phyloP scores from a whole-genome alignment of 805 yeast species.

The Starmerella stigmatis region DNA sequence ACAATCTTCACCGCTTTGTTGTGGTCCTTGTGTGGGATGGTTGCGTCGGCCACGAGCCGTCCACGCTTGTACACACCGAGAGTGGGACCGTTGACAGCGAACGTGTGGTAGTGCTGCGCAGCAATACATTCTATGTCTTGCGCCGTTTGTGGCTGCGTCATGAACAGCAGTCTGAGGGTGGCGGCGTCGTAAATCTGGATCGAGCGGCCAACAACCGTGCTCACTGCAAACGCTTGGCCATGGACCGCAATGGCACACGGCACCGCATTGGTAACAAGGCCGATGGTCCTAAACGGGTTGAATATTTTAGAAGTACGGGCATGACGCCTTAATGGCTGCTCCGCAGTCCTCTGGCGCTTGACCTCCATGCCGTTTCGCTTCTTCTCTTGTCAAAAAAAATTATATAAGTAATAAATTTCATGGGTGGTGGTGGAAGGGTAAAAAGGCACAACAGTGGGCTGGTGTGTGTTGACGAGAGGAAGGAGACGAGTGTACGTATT shows the following conservation, averaged over 20 bases:
- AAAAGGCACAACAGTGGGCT: neutral
- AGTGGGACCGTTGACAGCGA: conserved; percentile 58
- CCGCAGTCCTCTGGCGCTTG: conserved; percentile 11
- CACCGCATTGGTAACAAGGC: conserved; percentile 73
- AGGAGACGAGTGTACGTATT: too few relatives aligned
- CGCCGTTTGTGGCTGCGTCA: conserved; percentile 68
- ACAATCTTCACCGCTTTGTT: conserved; percentile 39
- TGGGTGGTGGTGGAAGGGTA: neutral
- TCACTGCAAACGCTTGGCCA: conserved; percentile 79
- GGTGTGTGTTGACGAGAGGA: too few relatives aligned
- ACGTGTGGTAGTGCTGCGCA: conserved; percentile 77
- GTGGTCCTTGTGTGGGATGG: conserved; percentile 30
- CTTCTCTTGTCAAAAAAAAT: conserved; percentile 8
- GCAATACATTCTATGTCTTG: conserved; percentile 57
- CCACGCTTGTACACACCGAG: conserved; percentile 82
- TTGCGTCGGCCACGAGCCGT: conserved; percentile 39
- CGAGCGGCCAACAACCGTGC: conserved; percentile 78
- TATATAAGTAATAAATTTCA: conserved; percentile 8
- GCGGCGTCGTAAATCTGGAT: conserved; percentile 89
- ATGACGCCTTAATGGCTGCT: neutral
- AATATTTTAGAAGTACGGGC: conserved; percentile 9
- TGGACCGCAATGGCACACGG: conserved; percentile 85
- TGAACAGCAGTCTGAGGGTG: conserved; percentile 72
- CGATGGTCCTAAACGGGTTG: conserved; percentile 37
- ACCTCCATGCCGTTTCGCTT: conserved; percentile 1